phyloP scores from a whole-genome alignment of 495 filamentous ascomycete genomes.

The Sabuloglossum arenarium region DNA sequence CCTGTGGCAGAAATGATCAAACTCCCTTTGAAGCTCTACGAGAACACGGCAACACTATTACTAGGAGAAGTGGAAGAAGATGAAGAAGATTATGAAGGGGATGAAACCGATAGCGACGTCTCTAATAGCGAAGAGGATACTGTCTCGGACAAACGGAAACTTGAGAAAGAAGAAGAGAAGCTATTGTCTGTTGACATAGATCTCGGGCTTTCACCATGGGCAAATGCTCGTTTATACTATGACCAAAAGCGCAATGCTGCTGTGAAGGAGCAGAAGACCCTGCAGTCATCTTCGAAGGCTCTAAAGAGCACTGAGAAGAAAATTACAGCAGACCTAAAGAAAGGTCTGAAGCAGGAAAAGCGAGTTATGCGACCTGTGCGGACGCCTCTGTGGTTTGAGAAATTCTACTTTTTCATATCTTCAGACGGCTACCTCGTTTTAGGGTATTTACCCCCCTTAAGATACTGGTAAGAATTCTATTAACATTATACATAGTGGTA shows the following conservation, averaged over 20 bases:
- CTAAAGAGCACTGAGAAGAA: constrained; percentile 81
- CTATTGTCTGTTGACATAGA: constrained; percentile 60
- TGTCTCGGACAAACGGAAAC: constrained; percentile 15
- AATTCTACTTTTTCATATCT: constrained; percentile 85
- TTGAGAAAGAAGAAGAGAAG: constrained; percentile 18
- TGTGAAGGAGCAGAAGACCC: constrained; percentile 68
- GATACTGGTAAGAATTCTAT: not conserved
- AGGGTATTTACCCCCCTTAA: constrained; percentile 12
- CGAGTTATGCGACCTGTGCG: constrained; percentile 64
- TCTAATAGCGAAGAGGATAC: constrained; percentile 35
- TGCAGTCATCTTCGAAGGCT: constrained; percentile 61
- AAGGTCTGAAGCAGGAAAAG: constrained; percentile 80
- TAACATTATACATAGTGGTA: constrained; percentile 31
- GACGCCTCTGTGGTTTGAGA: constrained; percentile 84
- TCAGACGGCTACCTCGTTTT: constrained; percentile 90
- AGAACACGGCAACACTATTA: constrained; percentile 69
- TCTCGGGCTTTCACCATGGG: constrained; percentile 59
- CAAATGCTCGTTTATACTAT: constrained; percentile 82
- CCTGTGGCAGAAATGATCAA: constrained; percentile 75
- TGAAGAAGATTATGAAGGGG: constrained; percentile 33
- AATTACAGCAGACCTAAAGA: constrained; percentile 64
- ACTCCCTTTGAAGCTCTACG: constrained; percentile 66
- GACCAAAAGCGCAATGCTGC: constrained; percentile 67
- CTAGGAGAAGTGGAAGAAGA: constrained; percentile 33
- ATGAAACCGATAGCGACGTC: constrained; percentile 43